Percentiles rank a stretch among this genome's conserved stretches.
These are phyloP conservation scores for Elongisporangium anandrum DNA, from an alignment of 352 stramenopile genomes.

Conservation along the genomic window DNA sequence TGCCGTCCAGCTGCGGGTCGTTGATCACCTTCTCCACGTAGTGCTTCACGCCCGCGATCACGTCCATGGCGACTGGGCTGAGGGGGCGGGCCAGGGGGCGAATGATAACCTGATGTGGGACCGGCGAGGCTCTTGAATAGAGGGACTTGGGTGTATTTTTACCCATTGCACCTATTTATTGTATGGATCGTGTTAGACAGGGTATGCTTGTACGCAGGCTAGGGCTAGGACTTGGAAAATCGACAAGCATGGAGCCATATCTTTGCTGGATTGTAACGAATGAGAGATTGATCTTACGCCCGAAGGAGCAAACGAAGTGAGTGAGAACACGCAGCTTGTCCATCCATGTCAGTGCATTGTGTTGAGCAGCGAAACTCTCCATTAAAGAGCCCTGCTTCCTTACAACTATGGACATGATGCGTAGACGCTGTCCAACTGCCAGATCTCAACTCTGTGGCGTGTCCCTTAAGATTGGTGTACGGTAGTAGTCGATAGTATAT, in stretches of 20 bases:
- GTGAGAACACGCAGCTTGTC: too few species aligned
- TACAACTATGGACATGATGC: background rate
- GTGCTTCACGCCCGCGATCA: slow-evolving; percentile 57
- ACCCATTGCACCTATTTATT: background rate
- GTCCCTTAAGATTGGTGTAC: too few species aligned
- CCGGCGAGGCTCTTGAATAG: background rate
- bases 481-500: background rate
- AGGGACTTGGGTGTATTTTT: background rate
- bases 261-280: background rate
- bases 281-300: background rate
- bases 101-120: background rate
- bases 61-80: slow-evolving; percentile 44
- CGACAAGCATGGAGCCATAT: background rate
- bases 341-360: too few species aligned
- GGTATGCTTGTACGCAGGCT: background rate
- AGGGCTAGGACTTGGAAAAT: background rate
- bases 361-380: too few species aligned
- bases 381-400: too few species aligned
- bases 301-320: too few species aligned
- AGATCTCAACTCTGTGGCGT: too few species aligned
- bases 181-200: background rate
- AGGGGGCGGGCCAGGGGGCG: background rate
- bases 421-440: background rate
- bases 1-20: slow-evolving; percentile 85
- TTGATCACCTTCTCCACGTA: slow-evolving; percentile 85